These are phyloP conservation scores for Brettanomyces anomalus DNA, from an alignment of 805 yeast genomes.

Conservation along the genomic window DNA sequence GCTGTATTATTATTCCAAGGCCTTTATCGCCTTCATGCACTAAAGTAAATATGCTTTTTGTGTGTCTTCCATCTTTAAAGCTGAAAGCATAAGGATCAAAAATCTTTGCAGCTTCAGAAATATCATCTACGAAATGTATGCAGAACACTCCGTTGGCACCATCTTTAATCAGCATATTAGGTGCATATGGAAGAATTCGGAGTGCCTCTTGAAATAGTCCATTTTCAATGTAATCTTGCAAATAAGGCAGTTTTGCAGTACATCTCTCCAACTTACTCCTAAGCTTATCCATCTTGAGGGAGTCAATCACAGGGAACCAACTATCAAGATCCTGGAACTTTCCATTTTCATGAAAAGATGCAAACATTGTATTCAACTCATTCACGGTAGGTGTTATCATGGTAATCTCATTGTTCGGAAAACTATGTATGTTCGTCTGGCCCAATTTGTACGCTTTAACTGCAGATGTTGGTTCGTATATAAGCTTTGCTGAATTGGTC, in stretches of 20 bases:
- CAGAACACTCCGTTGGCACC: slow-evolving; percentile 57
- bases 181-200: slow-evolving; percentile 66
- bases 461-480: slow-evolving; percentile 73
- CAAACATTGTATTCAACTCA: slow-evolving; percentile 51
- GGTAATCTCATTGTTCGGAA: slow-evolving; percentile 37
- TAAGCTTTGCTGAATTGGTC: slow-evolving; percentile 23
- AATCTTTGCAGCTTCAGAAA: slow-evolving; percentile 13
- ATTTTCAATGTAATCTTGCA: slow-evolving; percentile 20
- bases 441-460: slow-evolving; percentile 49
- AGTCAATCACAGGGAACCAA: slow-evolving; percentile 74
- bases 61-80: slow-evolving; percentile 1
- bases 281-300: slow-evolving; percentile 41
- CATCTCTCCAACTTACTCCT: slow-evolving; percentile 35
- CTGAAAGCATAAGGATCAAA: slow-evolving; percentile 1
- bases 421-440: slow-evolving; percentile 28
- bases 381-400: slow-evolving; percentile 60
- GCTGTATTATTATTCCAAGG: slow-evolving; percentile 54
- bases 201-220: slow-evolving; percentile 61
- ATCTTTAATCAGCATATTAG: slow-evolving; percentile 55
- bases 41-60: slow-evolving; percentile 1
- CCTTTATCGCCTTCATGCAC: slow-evolving; percentile 7
- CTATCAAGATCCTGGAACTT: slow-evolving; percentile 41
- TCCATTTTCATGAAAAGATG: slow-evolving; percentile 32
- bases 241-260: slow-evolving; percentile 18
- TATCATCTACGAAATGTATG: slow-evolving; percentile 27